Percentiles rank a stretch among this genome's conserved stretches.
Evolutionary conservation across 768 basidiomycete species (phyloP).

Genomic region (Macrolepiota albuminosa): DNA sequence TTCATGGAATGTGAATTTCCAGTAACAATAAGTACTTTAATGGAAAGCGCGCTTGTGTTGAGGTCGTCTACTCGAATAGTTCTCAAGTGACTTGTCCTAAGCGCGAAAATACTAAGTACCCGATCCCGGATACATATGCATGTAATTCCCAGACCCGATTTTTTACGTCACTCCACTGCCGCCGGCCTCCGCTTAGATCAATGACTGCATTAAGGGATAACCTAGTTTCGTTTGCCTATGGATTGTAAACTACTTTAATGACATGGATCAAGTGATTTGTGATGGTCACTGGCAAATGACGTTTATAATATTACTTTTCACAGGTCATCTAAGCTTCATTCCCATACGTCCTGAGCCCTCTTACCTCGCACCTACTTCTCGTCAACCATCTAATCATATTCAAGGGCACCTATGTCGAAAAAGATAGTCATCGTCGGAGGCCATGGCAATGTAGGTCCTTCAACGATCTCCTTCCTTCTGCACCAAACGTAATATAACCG

Average conservation of each 20-base stretch:
- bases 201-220: background rate
- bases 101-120: background rate
- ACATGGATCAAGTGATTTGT: background rate
- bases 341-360: background rate
- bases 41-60: background rate
- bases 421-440: constrained; percentile 50
- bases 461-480: background rate
- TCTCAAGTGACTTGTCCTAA: background rate
- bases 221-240: background rate
- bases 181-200: background rate
- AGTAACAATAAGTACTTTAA: background rate
- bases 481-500: background rate
- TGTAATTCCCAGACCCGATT: background rate
- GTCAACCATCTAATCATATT: background rate
- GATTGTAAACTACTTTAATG: no score
- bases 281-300: background rate
- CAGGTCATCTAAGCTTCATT: background rate
- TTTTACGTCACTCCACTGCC: background rate
- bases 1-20: background rate
- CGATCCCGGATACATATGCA: background rate
- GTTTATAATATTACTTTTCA: background rate
- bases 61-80: background rate
- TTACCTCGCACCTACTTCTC: background rate
- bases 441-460: constrained; percentile 40
- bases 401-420: constrained; percentile 22